A percentile compares a stretch with the other conserved stretches of the same genome.
Conservation (phyloP, 495 filamentous ascomycete species). For the Penicillium turbatum region DNA sequence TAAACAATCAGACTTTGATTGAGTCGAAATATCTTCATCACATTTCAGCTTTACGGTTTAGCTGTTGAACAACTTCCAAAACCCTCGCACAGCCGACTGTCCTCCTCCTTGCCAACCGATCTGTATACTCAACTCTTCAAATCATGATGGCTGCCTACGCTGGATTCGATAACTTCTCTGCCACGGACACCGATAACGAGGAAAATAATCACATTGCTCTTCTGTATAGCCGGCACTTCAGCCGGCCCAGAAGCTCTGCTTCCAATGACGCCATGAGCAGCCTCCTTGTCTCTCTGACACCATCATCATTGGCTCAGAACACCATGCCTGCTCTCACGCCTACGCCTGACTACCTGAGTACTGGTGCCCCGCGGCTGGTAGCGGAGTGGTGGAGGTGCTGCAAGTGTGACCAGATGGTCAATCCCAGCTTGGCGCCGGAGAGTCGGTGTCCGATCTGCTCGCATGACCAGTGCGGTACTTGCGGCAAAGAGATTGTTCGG, state of each 20-base stretch:
- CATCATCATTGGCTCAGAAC: background rate
- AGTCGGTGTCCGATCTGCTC: background rate
- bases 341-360: background rate
- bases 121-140: background rate
- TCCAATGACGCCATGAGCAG: too few species aligned
- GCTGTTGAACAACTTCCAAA: background rate
- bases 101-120: background rate
- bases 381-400: constrained; percentile 5
- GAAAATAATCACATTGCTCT: background rate
- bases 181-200: background rate
- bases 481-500: background rate
- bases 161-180: too few species aligned
- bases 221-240: background rate
- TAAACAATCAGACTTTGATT: too few species aligned
- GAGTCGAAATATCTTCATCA: too few species aligned
- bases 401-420: background rate
- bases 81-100: background rate
- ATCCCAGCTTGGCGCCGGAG: constrained; percentile 1
- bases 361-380: background rate
- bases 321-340: background rate
- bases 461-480: background rate
- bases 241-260: background rate
- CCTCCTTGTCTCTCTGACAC: background rate
- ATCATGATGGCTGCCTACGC: background rate
- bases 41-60: background rate